Percentiles rank a stretch among this genome's conserved stretches.
Evolutionary conservation across 345 rosid genomes (phyloP).

Genomic region (Populus pruinosa): DNA sequence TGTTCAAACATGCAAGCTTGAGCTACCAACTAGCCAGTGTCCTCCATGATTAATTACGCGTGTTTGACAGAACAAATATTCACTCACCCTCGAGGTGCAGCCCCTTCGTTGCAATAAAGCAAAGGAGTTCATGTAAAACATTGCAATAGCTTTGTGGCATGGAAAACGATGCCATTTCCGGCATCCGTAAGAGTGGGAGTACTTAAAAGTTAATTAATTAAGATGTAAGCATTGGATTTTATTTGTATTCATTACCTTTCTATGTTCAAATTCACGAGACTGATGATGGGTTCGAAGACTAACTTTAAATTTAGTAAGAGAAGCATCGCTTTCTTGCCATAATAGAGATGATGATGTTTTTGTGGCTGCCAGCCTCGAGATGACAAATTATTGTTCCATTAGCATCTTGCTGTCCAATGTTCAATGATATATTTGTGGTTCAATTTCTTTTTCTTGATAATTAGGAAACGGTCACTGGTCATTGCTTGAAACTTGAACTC

Average conservation of each 20-base stretch:
- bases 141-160: neutral
- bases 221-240: neutral
- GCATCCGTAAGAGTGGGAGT: neutral
- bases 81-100: neutral
- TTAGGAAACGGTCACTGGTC: too few species aligned
- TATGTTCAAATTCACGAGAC: neutral
- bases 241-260: too few species aligned
- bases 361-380: neutral
- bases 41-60: neutral
- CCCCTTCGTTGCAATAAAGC: neutral
- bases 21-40: neutral
- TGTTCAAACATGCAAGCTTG: neutral
- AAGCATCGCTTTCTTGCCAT: neutral
- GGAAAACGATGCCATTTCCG: too few species aligned
- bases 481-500: too few species aligned
- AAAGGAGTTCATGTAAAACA: neutral
- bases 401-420: neutral
- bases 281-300: neutral
- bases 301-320: neutral
- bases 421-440: neutral
- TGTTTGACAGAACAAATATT: neutral
- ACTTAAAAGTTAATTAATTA: neutral
- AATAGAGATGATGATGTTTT: neutral
- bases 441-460: neutral
- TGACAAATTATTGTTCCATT: too few species aligned